Percentiles rank a stretch among this genome's conserved stretches.
Evolutionary conservation across 192 early-diverging fungal genomes (phyloP).

Genomic region (Entomortierella beljakovae): DNA sequence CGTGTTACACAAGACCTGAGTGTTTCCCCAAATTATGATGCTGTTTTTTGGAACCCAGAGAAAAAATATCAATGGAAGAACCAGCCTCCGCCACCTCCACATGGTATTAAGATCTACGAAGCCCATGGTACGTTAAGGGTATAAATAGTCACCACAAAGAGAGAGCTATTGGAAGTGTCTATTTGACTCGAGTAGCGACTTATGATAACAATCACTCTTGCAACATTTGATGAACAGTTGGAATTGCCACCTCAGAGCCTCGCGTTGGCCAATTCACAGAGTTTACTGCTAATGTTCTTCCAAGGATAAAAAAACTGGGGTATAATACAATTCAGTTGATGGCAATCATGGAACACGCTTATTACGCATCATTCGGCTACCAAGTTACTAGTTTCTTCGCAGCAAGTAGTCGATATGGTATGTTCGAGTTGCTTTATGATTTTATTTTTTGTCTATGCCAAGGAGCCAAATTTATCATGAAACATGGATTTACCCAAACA

Average conservation of each 20-base stretch:
- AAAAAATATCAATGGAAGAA: conserved; percentile 84
- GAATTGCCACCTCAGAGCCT: conserved; percentile 89
- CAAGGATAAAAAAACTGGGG: conserved; percentile 84
- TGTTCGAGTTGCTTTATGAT: no score
- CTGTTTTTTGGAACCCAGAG: conserved; percentile 94
- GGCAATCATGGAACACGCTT: conserved; percentile 99
- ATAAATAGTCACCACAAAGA: not conserved
- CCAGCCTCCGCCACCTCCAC: conserved; percentile 74
- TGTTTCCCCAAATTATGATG: conserved; percentile 88
- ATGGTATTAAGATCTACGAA: conserved; percentile 88
- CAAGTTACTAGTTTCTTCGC: conserved; percentile 98
- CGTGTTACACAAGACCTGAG: conserved; percentile 88
- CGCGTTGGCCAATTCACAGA: conserved; percentile 90
- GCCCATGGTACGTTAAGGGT: conserved; percentile 76
- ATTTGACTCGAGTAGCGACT: not conserved
- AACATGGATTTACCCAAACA: no score
- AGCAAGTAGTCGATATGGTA: conserved; percentile 90
- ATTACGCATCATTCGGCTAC: conserved; percentile 98
- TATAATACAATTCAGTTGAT: conserved; percentile 89
- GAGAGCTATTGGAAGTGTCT: not conserved
- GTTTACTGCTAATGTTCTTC: conserved; percentile 87
- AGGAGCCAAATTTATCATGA: no score
- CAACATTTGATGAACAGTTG: conserved; percentile 68
- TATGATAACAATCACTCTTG: not conserved
- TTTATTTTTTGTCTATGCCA: not conserved